Conservation (phyloP, 768 basidiomycete species). For the Solioccasus polychromus region DNA sequence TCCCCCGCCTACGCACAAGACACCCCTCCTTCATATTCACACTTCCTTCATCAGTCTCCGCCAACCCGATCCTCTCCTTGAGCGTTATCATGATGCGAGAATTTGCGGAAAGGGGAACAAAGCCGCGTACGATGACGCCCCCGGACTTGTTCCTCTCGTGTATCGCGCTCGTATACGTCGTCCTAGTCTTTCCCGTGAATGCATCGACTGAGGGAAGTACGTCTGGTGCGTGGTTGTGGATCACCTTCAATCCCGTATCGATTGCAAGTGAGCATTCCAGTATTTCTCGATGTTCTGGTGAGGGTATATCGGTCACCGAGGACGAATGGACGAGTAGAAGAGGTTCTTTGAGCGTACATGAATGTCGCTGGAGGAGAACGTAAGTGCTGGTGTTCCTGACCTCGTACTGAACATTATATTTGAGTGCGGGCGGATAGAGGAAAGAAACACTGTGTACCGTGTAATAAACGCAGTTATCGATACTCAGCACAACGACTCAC, state of each 20-base stretch:
- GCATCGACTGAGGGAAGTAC: conserved; percentile 5
- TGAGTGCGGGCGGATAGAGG: neutral
- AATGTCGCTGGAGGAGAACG: conserved; percentile 21
- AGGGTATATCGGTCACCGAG: too few species aligned
- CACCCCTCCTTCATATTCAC: conserved; percentile 10
- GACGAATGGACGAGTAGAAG: too few species aligned
- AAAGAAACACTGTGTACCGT: conserved; percentile 7
- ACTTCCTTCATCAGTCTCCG: conserved; percentile 15
- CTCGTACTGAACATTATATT: conserved; percentile 14
- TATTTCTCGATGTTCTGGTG: conserved; percentile 11
- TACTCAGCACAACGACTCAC: conserved; percentile 20
- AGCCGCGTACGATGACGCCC: conserved; percentile 23
- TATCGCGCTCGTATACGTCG: conserved; percentile 18
- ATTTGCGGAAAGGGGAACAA: conserved; percentile 27
- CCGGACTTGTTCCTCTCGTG: conserved; percentile 7
- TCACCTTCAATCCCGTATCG: conserved; percentile 13
- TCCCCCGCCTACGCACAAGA: conserved; percentile 20
- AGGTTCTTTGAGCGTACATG: conserved; percentile 6
- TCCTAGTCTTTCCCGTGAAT: conserved; percentile 10
- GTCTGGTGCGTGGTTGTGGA: conserved; percentile 11
- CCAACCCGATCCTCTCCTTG: conserved; percentile 25
- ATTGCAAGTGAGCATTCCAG: conserved; percentile 22
- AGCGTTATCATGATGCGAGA: conserved; percentile 26
- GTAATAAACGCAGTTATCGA: conserved; percentile 18
- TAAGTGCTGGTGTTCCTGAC: conserved; percentile 27